phyloP scores from a whole-genome alignment of 495 filamentous ascomycete genomes.

The Durotheca rogersii region DNA sequence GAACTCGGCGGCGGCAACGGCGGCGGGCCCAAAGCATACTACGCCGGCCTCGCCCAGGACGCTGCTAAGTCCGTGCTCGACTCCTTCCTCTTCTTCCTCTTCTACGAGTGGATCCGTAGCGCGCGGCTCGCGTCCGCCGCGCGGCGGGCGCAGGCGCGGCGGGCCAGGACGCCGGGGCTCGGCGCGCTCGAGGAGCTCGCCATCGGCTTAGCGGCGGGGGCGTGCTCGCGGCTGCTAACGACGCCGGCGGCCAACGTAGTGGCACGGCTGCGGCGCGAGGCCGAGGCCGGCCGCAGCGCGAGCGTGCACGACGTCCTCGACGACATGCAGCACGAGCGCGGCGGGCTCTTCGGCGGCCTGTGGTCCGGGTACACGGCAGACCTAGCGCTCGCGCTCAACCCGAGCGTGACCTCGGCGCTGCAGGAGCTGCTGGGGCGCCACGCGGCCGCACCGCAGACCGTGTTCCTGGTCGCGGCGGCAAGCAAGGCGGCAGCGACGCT shows the following conservation, averaged over 20 bases:
- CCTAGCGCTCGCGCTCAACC: conserved; percentile 80
- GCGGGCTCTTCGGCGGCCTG: conserved; percentile 70
- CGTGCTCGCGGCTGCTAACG: conserved; percentile 74
- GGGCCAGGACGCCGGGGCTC: conserved; percentile 51
- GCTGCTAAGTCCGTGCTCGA: conserved; percentile 71
- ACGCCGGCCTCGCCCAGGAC: conserved; percentile 71
- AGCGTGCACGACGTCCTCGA: conserved; percentile 61
- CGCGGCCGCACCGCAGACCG: conserved; percentile 48
- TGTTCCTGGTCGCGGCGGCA: conserved; percentile 72
- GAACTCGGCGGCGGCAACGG: conserved; percentile 67
- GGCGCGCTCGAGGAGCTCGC: conserved; percentile 71
- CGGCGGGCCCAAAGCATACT: conserved; percentile 70
- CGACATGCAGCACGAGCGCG: conserved; percentile 69
- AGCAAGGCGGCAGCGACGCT: conserved; percentile 78
- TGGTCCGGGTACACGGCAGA: conserved; percentile 90
- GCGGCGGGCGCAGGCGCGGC: not conserved
- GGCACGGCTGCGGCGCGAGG: conserved; percentile 72
- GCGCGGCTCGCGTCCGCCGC: conserved; percentile 51
- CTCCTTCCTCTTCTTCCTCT: conserved; percentile 81
- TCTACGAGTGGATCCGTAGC: conserved; percentile 63
- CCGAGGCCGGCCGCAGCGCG: conserved; percentile 26
- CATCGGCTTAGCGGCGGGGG: conserved; percentile 75
- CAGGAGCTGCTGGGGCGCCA: conserved; percentile 64
- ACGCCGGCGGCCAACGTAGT: conserved; percentile 84
- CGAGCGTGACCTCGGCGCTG: conserved; percentile 81